Evolutionary conservation across 495 filamentous ascomycete species (phyloP), one percentile per base, ranked within the genome.

Genomic region (Hyaloscypha variabilis): DNA sequence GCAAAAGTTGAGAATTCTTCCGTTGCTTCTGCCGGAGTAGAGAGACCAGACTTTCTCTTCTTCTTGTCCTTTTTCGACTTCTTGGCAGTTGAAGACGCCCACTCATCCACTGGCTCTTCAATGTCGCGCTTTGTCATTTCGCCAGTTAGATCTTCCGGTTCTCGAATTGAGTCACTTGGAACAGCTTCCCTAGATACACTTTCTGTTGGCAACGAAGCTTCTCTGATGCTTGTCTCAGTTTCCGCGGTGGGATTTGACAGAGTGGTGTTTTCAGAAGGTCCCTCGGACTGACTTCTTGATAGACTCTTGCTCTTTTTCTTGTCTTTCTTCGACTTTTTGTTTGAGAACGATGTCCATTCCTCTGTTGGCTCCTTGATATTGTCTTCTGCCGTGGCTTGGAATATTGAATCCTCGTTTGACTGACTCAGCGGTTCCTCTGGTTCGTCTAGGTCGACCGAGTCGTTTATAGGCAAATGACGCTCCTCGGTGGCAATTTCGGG

Each of bases 61-160:
- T 71, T 71, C 51, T 71, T 71, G 30, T 71, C 69, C 58, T 71
- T 71, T 53, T 71, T 71, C 10, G 69, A 66, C 51, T 63, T 65
- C 55, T 70, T 70, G 24, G 63, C 23, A 2, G 23, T 14, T 23
- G 30, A 28, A 23, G 51, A 51, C 14, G 23, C 64, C 64, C 64
- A 61, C 23, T 59, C 34, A 19, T 63, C 60, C 30, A 19, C 30
- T 49, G 55, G 39, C 24, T 65, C 54, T 42, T 19, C 31, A 28
- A n/a, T 30, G 4, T 34, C 51, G 2, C 57, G 34, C 34, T 46
- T 31, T 17, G 2, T 24, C 2, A 29, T 10, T 10, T 36, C 13
- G 26, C 4, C 25, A 10, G 51, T 54, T 17, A 54, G 8, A 30
- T 26, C 68, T 50, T 39, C 30, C 6, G 57, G 49, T n/a, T 61